Conservation (phyloP, 2,329 filamentous ascomycete genomes). For the Exophiala calicioides region DNA sequence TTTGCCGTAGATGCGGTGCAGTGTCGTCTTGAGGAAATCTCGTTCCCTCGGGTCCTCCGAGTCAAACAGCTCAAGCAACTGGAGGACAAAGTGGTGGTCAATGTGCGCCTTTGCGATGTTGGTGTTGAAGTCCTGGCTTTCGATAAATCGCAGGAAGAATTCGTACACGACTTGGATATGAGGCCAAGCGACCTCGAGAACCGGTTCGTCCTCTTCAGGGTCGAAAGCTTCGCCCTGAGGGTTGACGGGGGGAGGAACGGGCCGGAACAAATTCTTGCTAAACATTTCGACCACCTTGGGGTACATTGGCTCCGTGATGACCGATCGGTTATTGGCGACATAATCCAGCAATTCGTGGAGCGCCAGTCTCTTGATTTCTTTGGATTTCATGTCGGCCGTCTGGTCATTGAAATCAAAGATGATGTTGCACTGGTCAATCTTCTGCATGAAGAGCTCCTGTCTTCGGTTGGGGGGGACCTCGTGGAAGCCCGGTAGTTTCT, state of each 20-base stretch:
- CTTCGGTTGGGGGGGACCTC: slow-evolving; percentile 93
- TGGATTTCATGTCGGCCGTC: slow-evolving; percentile 98
- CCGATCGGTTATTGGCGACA: slow-evolving; percentile 95
- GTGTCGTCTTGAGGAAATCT: slow-evolving; percentile 95
- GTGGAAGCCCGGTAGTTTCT: slow-evolving; percentile 96
- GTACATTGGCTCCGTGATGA: slow-evolving; percentile 99
- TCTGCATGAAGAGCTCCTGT: slow-evolving; percentile 98
- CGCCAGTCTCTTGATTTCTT: slow-evolving; percentile 97
- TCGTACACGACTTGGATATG: slow-evolving; percentile 99
- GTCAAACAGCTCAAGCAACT: slow-evolving; percentile 93
- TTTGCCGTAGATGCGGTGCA: slow-evolving; percentile 98
- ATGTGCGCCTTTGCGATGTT: slow-evolving; percentile 99
- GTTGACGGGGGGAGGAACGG: slow-evolving; percentile 95
- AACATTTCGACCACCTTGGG: slow-evolving; percentile 99
- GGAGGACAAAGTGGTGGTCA: slow-evolving; percentile 94
- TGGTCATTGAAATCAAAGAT: slow-evolving; percentile 99
- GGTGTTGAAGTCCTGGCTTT: slow-evolving; percentile 99
- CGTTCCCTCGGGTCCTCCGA: slow-evolving; percentile 95
- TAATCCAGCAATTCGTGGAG: slow-evolving; percentile 96
- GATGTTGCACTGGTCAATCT: slow-evolving; percentile 99
- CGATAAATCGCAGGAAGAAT: slow-evolving; percentile 98
- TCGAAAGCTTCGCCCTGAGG: slow-evolving; percentile 98
- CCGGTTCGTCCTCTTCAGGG: slow-evolving; percentile 96
- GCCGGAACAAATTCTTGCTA: slow-evolving; percentile 95
- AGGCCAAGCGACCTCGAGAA: slow-evolving; percentile 97